Evolutionary conservation across 768 basidiomycete genomes (phyloP), one percentile per base, ranked within the genome.

Genomic region (Boletus sensibilis): DNA sequence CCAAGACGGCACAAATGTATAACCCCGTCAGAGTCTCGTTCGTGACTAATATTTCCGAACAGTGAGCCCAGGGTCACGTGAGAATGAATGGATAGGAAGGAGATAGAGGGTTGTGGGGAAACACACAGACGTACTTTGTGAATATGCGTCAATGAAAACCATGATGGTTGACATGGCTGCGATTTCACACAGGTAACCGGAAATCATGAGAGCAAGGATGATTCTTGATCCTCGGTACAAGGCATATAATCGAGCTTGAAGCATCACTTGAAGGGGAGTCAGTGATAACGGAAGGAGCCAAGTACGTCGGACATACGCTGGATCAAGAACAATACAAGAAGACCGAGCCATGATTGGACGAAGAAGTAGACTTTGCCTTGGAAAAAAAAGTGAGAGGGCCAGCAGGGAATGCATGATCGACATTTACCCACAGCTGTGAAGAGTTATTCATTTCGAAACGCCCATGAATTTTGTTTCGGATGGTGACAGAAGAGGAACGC

Each of bases 161-260:
- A 8, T 5, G 27, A 29, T 29, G 6, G 27, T 29, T 7, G 27
- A 29, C 35, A 33, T 25, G 16, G 34, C 16, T 48, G 16, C 11
- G 11, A 49, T 12, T 41, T 57, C 43, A 9, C 50, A 52, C 23
- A 64, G 3, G 4, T 44, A 64, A 35, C 55, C 27, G 10, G 42
- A 29, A 13, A 21, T 14, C 47, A 64, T 41, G 37, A 64, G 2
- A 2, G 33, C 34, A 11, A 60, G n/a, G 11, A 64, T 20, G 10
- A 49, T 25, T 16, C 27, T 54, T 3, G 63, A 64, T 16, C 20
- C 4, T 31, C 23, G 45, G 20, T 57, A 64, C 42, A 60, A 27
- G 4, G 58, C 47, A 20, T 60, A 61, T 20, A 64, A 25, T 6
- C 58, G 52, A 47, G 37, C 52, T 43, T 60, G 58, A 34, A 64